Base-by-base conservation (phyloP, 345 rosid genomes). In the Erysimum cheiranthoides region DNA sequence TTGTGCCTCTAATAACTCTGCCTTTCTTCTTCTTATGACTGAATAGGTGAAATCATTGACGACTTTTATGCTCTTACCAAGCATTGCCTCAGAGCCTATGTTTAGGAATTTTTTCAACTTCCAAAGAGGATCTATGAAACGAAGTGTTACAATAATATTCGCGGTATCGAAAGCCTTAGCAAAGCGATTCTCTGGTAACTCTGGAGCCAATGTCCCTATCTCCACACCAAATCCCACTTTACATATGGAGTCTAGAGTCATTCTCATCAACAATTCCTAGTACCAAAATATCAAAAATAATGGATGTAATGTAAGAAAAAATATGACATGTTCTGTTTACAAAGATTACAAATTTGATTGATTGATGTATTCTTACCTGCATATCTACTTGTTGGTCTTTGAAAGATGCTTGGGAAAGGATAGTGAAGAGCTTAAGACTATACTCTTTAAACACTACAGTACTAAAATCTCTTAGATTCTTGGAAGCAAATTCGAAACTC, bases 181-280 rank as follows among this genome's bases (percentile, higher is more conserved):
- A 74, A 94, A 94, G 32, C 74, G 50, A 70, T 87, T 92, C 4
- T 89, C 93, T 32, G 96, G 93, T 63, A 90, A 73, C 65, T 78
- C 79, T 27, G 90, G 90, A 68, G 89, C 88, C 73, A 92, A 59
- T 31, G 97, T 86, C 70, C 98, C 97, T 50, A 92, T 87, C 73
- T 94, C 95, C 12, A 90, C 98, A 40, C 98, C 97, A 77, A 91
- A 94, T 45, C 98, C 98, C 43, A 94, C 97, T 75, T 90, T 91
- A 81, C 97, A 94, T 76, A 91, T 94, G 18, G 97, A 94, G 79
- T 90, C 98, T 71, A 89, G 68, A 6, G 98, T 92, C 98, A 94
- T 86, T 84, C 97, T 87, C 97, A 90, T 91, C 74, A 91, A 65
- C 71, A 92, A 54, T 49, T 90, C 96, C 98, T 94, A 35, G 0